Conservation (phyloP, 306 rosid species). For the Begonia peltatifolia region DNA sequence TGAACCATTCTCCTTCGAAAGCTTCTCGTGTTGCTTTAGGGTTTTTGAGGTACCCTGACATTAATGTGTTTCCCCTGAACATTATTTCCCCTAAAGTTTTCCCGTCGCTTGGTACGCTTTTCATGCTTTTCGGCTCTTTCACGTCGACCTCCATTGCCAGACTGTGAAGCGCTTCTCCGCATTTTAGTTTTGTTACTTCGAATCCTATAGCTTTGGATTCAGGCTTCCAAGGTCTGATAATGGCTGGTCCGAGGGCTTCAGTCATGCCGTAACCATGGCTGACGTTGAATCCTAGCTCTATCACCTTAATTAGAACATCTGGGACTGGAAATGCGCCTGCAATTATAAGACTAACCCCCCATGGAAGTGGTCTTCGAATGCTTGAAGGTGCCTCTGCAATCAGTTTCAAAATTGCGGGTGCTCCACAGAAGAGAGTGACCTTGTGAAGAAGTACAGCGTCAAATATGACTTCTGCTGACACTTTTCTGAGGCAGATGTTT, state of each 20-base stretch:
- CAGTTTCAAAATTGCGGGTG: constrained; percentile 43
- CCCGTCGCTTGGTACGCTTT: constrained; percentile 48
- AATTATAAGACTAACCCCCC: constrained; percentile 40
- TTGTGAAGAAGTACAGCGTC: constrained; percentile 37
- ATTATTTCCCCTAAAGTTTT: constrained; percentile 65
- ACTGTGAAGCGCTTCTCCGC: constrained; percentile 13
- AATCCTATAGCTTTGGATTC: not conserved
- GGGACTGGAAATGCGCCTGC: constrained; percentile 58
- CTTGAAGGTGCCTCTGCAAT: constrained; percentile 21
- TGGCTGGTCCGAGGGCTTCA: constrained; percentile 57
- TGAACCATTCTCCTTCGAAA: constrained; percentile 57
- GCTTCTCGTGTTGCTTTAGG: constrained; percentile 33
- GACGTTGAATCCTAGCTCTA: constrained; percentile 46
- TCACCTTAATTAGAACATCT: constrained; percentile 25
- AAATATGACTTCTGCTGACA: constrained; percentile 32
- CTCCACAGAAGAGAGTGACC: constrained; percentile 60
- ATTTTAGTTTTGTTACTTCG: constrained; percentile 8
- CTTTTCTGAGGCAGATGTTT: constrained; percentile 39
- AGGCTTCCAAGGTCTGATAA: constrained; percentile 36
- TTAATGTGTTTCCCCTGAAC: constrained; percentile 50
- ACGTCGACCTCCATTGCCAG: constrained; percentile 44
- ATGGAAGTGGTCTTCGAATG: constrained; percentile 11
- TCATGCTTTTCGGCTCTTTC: constrained; percentile 46
- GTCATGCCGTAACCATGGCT: constrained; percentile 88
- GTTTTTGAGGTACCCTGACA: constrained; percentile 49